Base-by-base conservation (phyloP, 345 rosid species). In the Stellera chamaejasme region DNA sequence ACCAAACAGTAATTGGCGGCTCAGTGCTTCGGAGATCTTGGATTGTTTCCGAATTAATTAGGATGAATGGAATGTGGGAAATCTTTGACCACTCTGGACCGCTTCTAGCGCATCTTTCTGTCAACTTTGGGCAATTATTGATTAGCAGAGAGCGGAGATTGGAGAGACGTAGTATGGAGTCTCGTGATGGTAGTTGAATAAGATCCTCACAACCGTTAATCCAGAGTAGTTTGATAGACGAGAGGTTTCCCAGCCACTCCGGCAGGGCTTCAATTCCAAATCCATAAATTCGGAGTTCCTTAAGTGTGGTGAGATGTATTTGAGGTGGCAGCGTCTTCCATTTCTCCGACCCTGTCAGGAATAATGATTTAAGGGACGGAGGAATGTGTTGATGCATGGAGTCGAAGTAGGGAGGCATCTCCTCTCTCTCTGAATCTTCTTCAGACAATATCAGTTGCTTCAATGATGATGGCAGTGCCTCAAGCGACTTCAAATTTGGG, bases 11-110 rank as follows among this genome's bases (percentile, higher is more conserved):
- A 19, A 1, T 19, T 19, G 23, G 23, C 23, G 0, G 23, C 23
- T 19, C 23, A 19, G 1, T 19, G 23, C 23, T 19, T 19, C 23
- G n/a, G n/a, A 19, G 1, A 1, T 19, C 23, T 19, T 19, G 23
- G 23, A 19, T 19, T 1, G 23, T 19, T 23, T 0, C 23, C 0
- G 0, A 19, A 19, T 1, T 1, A 19, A 19, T 19, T 19, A 0
- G 0, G 54, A 50, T 19, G 2, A 23, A 3, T 14, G 47, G 55
- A 16, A 59, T 39, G 6, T 60, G 48, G 32, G 63, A 60, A 50
- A 60, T 60, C 55, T 50, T 49, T 46, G 45, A 19, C 63, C 63
- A 48, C 55, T 60, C 63, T 11, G 16, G 36, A 1, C 42, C 11
- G 26, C 10, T 60, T 2, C 8, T 48, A 19, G 23, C 23, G 16